Evolutionary conservation across 164 flowering plant species (phyloP).

Genomic region (Aristolochia fimbriata): DNA sequence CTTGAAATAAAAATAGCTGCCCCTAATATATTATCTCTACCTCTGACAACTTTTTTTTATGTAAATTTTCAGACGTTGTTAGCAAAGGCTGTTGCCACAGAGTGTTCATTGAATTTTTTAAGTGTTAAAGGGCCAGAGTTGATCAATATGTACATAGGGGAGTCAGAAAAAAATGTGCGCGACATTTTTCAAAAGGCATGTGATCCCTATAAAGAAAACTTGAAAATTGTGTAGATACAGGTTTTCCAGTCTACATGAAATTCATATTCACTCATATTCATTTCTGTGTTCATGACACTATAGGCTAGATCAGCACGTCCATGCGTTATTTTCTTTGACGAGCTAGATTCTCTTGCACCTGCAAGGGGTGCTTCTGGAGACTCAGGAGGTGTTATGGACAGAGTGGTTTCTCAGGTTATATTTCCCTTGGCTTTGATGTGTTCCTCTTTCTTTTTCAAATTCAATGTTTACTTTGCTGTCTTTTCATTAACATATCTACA

Average conservation of each 20-base stretch:
- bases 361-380: conserved; percentile 99
- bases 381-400: conserved; percentile 98
- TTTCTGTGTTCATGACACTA: conserved; percentile 2
- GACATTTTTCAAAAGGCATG: conserved; percentile 93
- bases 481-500: not conserved
- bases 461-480: not conserved
- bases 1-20: not conserved
- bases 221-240: not conserved
- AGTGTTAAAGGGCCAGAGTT: conserved; percentile 97
- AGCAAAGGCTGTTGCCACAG: conserved; percentile 95
- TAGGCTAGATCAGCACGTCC: conserved; percentile 97
- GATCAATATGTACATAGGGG: conserved; percentile 56
- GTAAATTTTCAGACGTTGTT: conserved; percentile 51
- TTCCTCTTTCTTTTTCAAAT: not conserved
- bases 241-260: too few species aligned
- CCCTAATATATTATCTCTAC: not conserved
- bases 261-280: not conserved
- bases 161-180: conserved; percentile 58
- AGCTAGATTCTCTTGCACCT: conserved; percentile 96
- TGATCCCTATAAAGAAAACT: not conserved
- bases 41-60: not conserved
- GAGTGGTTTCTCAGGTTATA: conserved; percentile 94
- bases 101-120: conserved; percentile 86
- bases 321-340: conserved; percentile 95
- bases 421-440: not conserved